phyloP scores from a whole-genome alignment of 768 basidiomycete genomes.

The Mycena filopes region DNA sequence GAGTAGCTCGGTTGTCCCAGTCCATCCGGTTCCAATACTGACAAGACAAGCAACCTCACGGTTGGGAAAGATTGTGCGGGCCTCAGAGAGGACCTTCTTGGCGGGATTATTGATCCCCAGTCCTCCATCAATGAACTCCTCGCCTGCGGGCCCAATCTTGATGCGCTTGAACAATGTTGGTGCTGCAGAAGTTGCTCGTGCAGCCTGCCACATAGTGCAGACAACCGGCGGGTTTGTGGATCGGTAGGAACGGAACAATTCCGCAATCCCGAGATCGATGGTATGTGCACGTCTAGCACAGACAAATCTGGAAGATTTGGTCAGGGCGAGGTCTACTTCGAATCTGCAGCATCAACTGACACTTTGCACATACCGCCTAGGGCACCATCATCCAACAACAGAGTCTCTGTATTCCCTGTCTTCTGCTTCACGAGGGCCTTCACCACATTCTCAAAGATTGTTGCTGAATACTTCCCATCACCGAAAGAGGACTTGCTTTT shows the following conservation, averaged over 20 bases:
- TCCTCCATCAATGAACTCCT: constrained; percentile 5
- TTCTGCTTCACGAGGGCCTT: background rate
- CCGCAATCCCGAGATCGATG: background rate
- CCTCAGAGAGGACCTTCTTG: background rate
- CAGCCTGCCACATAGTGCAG: constrained; percentile 48
- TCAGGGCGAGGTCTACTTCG: too few species aligned
- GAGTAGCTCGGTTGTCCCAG: background rate
- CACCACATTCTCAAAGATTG: background rate
- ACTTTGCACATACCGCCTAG: too few species aligned
- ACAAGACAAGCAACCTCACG: background rate
- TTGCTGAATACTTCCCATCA: constrained; percentile 1
- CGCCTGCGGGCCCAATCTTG: constrained; percentile 16
- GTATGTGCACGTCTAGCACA: background rate
- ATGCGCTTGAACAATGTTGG: constrained; percentile 44
- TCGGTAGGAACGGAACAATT: constrained; percentile 34
- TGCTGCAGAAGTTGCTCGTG: constrained; percentile 48
- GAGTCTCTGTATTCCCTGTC: background rate
- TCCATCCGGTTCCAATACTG: background rate
- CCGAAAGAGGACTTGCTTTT: background rate
- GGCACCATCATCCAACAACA: background rate
- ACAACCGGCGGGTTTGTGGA: constrained; percentile 29
- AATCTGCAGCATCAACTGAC: too few species aligned
- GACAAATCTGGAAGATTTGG: background rate
- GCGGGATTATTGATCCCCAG: constrained; percentile 5
- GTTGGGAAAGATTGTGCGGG: background rate